phyloP scores from a whole-genome alignment of 768 basidiomycete species.

The Flagelloscypha sp. region DNA sequence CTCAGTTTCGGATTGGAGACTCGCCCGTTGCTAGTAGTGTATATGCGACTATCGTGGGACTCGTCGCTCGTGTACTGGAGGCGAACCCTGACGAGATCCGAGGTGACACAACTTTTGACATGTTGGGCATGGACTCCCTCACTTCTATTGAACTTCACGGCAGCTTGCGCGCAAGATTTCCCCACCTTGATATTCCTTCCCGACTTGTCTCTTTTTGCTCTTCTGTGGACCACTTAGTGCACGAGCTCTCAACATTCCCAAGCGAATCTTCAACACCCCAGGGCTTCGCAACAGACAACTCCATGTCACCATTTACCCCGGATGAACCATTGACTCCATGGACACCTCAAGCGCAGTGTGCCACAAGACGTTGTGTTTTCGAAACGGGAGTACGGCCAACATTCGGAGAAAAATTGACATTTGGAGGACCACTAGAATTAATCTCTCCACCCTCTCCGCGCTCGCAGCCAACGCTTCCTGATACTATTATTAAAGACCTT shows the following conservation, averaged over 20 bases:
- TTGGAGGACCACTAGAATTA: neutral
- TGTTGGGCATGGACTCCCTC: slow-evolving; percentile 57
- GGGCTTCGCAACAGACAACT: too few species aligned
- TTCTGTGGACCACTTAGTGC: too few species aligned
- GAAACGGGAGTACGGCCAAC: too few species aligned
- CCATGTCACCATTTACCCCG: neutral
- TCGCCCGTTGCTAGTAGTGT: slow-evolving; percentile 14
- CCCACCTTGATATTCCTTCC: slow-evolving; percentile 17
- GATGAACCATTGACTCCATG: too few species aligned
- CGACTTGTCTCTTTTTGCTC: too few species aligned
- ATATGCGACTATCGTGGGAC: slow-evolving; percentile 22
- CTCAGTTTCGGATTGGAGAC: neutral
- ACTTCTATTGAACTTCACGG: slow-evolving; percentile 49
- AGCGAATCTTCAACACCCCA: slow-evolving; percentile 2
- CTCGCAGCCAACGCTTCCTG: neutral
- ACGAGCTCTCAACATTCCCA: too few species aligned
- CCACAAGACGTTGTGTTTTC: too few species aligned
- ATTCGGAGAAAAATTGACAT: too few species aligned
- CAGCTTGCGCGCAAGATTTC: slow-evolving; percentile 28
- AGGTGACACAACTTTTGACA: slow-evolving; percentile 38
- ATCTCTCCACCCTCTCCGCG: neutral
- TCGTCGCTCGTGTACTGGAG: slow-evolving; percentile 41
- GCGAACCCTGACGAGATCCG: slow-evolving; percentile 25
- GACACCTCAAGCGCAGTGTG: too few species aligned
- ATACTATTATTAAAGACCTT: slow-evolving; percentile 12